Evolutionary conservation across 305 asterid species (phyloP).

Genomic region (Solanum hybrid): DNA sequence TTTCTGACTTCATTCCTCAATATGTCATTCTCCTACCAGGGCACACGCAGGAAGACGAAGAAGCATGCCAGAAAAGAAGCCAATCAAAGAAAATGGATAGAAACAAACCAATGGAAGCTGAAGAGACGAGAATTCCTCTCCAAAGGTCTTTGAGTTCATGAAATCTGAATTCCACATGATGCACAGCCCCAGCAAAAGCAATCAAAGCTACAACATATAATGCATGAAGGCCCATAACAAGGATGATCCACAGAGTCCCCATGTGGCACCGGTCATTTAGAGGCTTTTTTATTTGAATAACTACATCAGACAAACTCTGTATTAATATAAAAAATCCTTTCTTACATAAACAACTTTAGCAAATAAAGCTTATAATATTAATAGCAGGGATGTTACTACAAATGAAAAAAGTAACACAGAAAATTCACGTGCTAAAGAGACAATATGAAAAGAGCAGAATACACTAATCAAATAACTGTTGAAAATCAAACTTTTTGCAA

Average conservation of each 20-base stretch:
- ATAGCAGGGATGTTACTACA: background rate
- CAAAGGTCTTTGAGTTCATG: conserved; percentile 81
- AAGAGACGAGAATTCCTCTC: conserved; percentile 64
- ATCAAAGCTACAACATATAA: conserved; percentile 60
- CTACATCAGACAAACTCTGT: conserved; percentile 26
- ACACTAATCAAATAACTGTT: background rate
- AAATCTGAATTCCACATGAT: conserved; percentile 70
- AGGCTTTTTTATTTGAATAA: conserved; percentile 52
- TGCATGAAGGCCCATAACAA: conserved; percentile 56
- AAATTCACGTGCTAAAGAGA: background rate
- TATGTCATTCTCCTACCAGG: background rate
- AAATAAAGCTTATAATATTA: background rate
- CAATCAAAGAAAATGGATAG: conserved; percentile 4
- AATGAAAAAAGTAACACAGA: background rate
- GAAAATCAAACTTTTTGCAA: background rate
- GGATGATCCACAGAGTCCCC: conserved; percentile 53
- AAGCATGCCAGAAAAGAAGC: background rate
- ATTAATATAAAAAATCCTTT: background rate
- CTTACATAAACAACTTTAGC: background rate
- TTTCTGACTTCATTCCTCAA: background rate
- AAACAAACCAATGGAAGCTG: conserved; percentile 53
- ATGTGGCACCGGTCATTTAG: conserved; percentile 71
- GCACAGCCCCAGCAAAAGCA: conserved; percentile 63
- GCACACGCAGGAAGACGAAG: background rate
- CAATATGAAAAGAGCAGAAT: background rate